Percentiles rank a stretch among this genome's conserved stretches.
These are phyloP conservation scores for Phialemoniopsis sp. DNA, from an alignment of 2,329 filamentous ascomycete genomes.

Conservation along the genomic window DNA sequence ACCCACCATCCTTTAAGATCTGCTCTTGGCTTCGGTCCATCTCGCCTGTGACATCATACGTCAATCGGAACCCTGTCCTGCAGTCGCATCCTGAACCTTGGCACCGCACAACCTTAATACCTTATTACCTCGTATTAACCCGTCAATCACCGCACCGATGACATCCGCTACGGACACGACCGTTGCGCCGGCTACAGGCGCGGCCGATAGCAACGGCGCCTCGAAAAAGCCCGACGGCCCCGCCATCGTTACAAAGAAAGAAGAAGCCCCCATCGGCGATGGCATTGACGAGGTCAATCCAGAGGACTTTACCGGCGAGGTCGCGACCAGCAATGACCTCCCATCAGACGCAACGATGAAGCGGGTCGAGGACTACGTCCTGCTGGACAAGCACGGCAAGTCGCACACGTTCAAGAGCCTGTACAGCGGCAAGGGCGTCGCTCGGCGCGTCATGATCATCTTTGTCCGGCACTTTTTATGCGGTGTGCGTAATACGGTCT, in stretches of 20 bases:
- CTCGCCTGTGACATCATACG: too few relatives aligned
- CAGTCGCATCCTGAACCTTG: too few relatives aligned
- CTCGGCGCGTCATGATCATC: constrained; percentile 60
- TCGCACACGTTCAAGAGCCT: constrained; percentile 58
- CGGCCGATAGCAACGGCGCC: background rate
- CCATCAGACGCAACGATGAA: constrained; percentile 44
- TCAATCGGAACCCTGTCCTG: too few relatives aligned
- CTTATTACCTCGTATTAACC: too few relatives aligned
- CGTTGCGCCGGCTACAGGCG: too few relatives aligned
- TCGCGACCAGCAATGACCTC: constrained; percentile 51
- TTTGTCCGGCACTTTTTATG: constrained; percentile 82
- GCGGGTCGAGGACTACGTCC: constrained; percentile 48
- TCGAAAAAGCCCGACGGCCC: background rate
- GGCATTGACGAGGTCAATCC: constrained; percentile 17
- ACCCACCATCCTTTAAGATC: too few relatives aligned
- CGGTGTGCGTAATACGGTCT: constrained; percentile 53
- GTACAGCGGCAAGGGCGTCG: constrained; percentile 50
- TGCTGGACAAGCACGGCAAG: constrained; percentile 60
- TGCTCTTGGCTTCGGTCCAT: too few relatives aligned
- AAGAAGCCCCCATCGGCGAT: constrained; percentile 1
- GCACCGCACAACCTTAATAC: too few relatives aligned
- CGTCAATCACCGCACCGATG: too few relatives aligned
- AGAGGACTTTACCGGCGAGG: constrained; percentile 50
- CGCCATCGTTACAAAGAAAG: background rate
- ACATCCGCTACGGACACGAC: too few relatives aligned